Evolutionary conservation across 192 early-diverging fungal species (phyloP), one percentile per base, ranked within the genome.

Genomic region (Phlyctochytrium planicorne): DNA sequence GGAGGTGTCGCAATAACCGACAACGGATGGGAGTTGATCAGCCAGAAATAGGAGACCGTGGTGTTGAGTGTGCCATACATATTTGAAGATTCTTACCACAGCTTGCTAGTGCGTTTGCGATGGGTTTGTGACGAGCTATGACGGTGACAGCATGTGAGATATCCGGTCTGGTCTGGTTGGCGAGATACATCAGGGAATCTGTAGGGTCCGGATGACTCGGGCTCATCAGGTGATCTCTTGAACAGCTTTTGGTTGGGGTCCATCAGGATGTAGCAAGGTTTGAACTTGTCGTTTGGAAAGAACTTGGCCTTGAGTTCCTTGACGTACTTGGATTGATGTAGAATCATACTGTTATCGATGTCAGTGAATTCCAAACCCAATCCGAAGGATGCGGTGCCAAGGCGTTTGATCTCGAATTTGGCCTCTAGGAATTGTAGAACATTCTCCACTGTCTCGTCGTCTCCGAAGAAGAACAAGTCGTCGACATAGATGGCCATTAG

Each of bases 401-500:
- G 20, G 10, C 10, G 6, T 20, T 47, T 47, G 40, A 47, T 6
- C 40, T 47, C 40, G 40, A 47, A 47, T n/a, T 6, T 16, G 12
- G 34, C 57, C 30, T 6, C 10, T 59, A 59, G 25, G 10, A 10
- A 59, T 30, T 16, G 30, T 30, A 17, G 12, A 4, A 4, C 61
- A 35, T 12, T 4, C 3, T 62, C 61, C 6, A 35, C 31, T 2
- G 30, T 30, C 25, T 20, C 47, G 14, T 12, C 10, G 59, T 20
- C 65, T 23, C 69, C 61, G 61, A 52, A 62, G 10, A 73, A 57
- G 31, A 71, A 35, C 1, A 73, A 30, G 63, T 79, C 74, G 52
- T 77, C 78, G 3, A 76, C 78, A 66, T 80, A 77, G n/a, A 80
- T 61, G 25, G 36, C 60, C 32, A 79, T 35, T 1, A 74, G 17